phyloP scores from a whole-genome alignment of 116 monocot genomes.

The Phalaenopsis hybrid region DNA sequence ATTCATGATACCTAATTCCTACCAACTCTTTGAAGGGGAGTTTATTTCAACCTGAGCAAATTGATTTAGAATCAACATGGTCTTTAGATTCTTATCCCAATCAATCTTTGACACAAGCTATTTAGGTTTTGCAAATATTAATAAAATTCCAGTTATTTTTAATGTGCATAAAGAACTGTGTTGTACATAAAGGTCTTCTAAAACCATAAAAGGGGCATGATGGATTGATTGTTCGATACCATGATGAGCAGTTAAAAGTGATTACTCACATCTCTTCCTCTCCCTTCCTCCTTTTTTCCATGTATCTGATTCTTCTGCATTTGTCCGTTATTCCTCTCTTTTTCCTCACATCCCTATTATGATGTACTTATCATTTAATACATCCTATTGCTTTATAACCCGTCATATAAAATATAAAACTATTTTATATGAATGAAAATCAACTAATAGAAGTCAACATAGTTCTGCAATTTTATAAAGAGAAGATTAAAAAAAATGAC shows the following conservation, averaged over 20 bases:
- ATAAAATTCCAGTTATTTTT: too few species aligned
- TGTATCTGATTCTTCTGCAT: not conserved
- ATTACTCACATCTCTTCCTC: too few species aligned
- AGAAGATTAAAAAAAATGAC: not conserved
- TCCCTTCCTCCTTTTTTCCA: too few species aligned
- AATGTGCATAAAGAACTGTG: too few species aligned
- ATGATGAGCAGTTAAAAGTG: not conserved
- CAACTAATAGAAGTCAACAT: not conserved
- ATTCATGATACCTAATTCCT: not conserved
- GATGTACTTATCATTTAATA: not conserved
- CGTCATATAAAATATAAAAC: not conserved
- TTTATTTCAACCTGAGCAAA: not conserved
- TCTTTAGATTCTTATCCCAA: not conserved
- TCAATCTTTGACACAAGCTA: not conserved
- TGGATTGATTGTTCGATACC: not conserved
- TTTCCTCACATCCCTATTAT: not conserved
- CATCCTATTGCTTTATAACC: not conserved
- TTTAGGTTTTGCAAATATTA: not conserved
- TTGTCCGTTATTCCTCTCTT: not conserved
- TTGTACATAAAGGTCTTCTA: too few species aligned
- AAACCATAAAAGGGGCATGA: not conserved
- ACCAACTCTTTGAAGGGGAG: not conserved
- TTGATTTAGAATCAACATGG: not conserved
- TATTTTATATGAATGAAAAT: not conserved
- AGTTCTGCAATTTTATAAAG: not conserved